Evolutionary conservation across 2,329 filamentous ascomycete genomes (phyloP), one percentile per base, ranked within the genome.

Genomic region (Epichloe coenophiala): DNA sequence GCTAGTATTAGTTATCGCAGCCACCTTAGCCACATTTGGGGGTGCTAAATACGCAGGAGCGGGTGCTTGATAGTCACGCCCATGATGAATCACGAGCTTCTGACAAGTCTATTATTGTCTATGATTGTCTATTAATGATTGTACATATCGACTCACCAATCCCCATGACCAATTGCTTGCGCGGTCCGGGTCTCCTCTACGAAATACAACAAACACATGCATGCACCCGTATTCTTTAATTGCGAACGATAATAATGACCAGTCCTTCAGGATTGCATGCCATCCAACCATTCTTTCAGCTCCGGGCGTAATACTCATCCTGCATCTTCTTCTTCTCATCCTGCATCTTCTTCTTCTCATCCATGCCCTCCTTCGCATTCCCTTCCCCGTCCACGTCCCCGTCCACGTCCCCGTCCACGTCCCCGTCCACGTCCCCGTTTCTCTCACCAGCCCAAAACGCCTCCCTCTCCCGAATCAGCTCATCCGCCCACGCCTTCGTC

Each of bases 401-500:
- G 45, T 76, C n/a, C n/a, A n/a, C n/a, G n/a, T 71, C 72, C 23
- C 62, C 62, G 49, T 76, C 71, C 8, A 74, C 73, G 13, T 71
- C 72, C 23, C 62, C 62, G 49, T 76, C 71, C 8, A 74, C 73
- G 13, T 73, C 65, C 7, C 74, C 63, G 45, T 76, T 73, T 36
- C 60, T 60, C 60, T 74, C 70, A 19, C 62, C 64, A 33, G 70
- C 73, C 88, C 88, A 95, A 60, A 88, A 84, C 33, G 70, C 74
- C 57, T 84, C 75, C 51, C 90, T 75, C 72, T 97, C 91, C 58
- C 74, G 71, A 56, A 97, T 70, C 33, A 96, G 71, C 56, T 88
- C 81, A 27, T 77, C 73, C 0, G 83, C 85, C 91, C 91, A 97
- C 12, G 71, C 77, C 69, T 83, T 80, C 57, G 89, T 85, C 70